Base-by-base conservation (phyloP, 768 basidiomycete genomes). In the Lactifluus volemus region DNA sequence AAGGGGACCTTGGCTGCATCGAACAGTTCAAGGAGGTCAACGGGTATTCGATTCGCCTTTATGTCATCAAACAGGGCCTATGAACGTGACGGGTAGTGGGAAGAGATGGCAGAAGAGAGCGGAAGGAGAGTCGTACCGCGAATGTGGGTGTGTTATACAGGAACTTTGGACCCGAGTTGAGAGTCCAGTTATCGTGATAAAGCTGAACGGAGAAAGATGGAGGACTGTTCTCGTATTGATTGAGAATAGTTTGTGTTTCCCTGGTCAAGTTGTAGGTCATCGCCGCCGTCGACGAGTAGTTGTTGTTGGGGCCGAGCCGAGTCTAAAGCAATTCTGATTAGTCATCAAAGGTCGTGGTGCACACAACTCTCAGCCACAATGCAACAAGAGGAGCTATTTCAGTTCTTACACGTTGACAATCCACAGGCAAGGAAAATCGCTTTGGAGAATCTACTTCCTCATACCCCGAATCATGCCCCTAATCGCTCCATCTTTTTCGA, bases 341-440 rank as follows among this genome's bases (percentile, higher is more conserved):
- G 52, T 63, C 61, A 63, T 51, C 61, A 42, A 17, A 8, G 11
- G 19, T 12, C 51, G 45, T 47, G 45, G 45, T 8, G 19, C 42
- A 15, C 49, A 19, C 47, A 12, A 10, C 38, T 8, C 32, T 36
- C 29, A 12, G 17, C 14, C 48, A 38, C 25, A 21, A 63, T 61
- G 61, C 59, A 59, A 41, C 44, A 56, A 21, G 62, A 70, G 41
- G 38, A 97, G 85, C 83, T 98, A 25, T 72, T 93, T 12, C 84
- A 82, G 3, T 98, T 98, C 70, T 74, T 98, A 54, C 82, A 86
- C 66, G 92, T 95, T 65, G 81, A 79, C 61, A 96, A 95, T 67
- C 91, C 89, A 0, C 85, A 92, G 68, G 95, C 89, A 19, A 82
- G 96, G 49, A 86, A 88, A 68, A 79, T 97, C 60, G 92, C 96